Conservation (phyloP, 129 eudicot species). For the Escallonia rubra region DNA sequence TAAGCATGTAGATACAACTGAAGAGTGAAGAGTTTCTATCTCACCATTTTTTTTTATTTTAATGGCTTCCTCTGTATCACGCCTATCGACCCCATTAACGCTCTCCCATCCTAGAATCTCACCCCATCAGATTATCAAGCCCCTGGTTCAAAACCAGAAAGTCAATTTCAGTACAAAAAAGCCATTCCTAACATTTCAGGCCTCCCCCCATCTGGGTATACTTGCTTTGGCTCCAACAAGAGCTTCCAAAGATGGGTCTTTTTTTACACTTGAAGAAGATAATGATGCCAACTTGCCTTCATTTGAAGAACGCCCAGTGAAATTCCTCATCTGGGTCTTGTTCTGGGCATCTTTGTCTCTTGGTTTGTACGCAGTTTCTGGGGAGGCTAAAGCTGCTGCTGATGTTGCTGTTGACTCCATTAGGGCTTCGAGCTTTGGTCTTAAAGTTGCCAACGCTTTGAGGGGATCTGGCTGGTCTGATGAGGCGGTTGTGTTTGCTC, state of each 20-base stretch:
- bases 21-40: too few species aligned
- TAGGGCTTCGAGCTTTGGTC: constrained; percentile 80
- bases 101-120: constrained; percentile 24
- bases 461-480: constrained; percentile 93
- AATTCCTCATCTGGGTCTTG: constrained; percentile 64
- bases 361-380: constrained; percentile 64
- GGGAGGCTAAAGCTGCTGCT: constrained; percentile 65
- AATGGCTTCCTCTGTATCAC: constrained; percentile 56
- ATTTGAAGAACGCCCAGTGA: constrained; percentile 41
- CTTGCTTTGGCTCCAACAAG: constrained; percentile 10
- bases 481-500: constrained; percentile 80
- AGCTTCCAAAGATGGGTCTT: constrained; percentile 29
- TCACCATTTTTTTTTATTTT: background rate
- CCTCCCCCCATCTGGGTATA: constrained; percentile 24
- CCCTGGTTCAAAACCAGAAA: constrained; percentile 15
- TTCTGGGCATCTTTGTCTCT: constrained; percentile 87
- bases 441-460: constrained; percentile 62
- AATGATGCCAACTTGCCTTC: constrained; percentile 12
- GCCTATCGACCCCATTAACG: constrained; percentile 22
- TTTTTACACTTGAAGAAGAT: constrained; percentile 32
- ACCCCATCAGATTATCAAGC: constrained; percentile 10
- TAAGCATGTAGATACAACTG: too few species aligned
- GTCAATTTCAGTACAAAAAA: constrained; percentile 21
- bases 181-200: constrained; percentile 13
- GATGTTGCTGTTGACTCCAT: constrained; percentile 55